A percentile compares a stretch with the other conserved stretches of the same genome.
Evolutionary conservation across 768 basidiomycete species (phyloP).

Genomic region (Leccinum longicurvipes): DNA sequence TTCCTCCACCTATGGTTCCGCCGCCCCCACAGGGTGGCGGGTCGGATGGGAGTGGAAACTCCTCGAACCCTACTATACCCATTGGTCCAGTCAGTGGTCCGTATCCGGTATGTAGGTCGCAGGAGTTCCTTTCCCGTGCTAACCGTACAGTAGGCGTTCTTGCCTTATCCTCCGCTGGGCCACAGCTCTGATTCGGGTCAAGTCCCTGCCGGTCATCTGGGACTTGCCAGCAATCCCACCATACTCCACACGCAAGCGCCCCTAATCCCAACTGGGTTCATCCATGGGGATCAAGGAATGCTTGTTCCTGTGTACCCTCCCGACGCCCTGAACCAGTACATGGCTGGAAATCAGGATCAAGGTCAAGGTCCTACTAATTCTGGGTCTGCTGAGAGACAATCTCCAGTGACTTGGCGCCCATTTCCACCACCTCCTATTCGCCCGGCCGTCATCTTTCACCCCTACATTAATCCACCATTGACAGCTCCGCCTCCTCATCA

Average conservation of each 20-base stretch:
- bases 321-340: slow-evolving; percentile 68
- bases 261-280: slow-evolving; percentile 62
- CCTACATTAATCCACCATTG: slow-evolving; percentile 26
- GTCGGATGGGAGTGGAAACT: slow-evolving; percentile 37
- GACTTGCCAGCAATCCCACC: slow-evolving; percentile 12
- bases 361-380: slow-evolving; percentile 14
- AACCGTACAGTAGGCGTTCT: slow-evolving; percentile 38
- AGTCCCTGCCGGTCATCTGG: slow-evolving; percentile 13
- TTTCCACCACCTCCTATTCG: slow-evolving; percentile 33
- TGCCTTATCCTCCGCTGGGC: slow-evolving; percentile 46
- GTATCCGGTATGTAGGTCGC: slow-evolving; percentile 43
- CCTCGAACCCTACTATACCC: slow-evolving; percentile 27
- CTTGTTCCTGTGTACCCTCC: slow-evolving; percentile 68
- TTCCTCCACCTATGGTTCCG: slow-evolving; percentile 24
- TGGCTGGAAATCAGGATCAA: slow-evolving; percentile 44
- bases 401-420: slow-evolving; percentile 33
- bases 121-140: slow-evolving; percentile 3
- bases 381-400: slow-evolving; percentile 28
- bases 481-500: slow-evolving; percentile 16
- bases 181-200: slow-evolving; percentile 27
- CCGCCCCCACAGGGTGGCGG: slow-evolving; percentile 33
- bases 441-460: slow-evolving; percentile 29
- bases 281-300: slow-evolving; percentile 71
- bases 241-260: slow-evolving; percentile 45
- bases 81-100: slow-evolving; percentile 39